These are phyloP conservation scores for Meyerozyma sp. DNA, from an alignment of 1,139 yeast genomes.

Conservation along the genomic window DNA sequence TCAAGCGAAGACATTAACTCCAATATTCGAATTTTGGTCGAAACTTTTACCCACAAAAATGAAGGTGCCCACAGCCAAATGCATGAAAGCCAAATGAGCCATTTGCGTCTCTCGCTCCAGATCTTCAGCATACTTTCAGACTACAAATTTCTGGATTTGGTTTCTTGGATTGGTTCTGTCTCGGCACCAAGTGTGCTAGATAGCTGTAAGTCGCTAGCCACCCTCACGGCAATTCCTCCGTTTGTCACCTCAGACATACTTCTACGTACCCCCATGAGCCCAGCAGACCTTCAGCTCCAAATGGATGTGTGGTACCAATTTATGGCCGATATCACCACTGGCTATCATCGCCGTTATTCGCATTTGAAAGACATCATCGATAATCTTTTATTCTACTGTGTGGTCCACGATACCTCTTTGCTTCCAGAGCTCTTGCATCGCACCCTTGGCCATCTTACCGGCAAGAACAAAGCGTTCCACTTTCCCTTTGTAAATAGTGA, in stretches of 20 bases:
- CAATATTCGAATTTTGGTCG: background rate
- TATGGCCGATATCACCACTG: slow-evolving; percentile 7
- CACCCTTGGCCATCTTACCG: background rate
- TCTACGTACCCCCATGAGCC: slow-evolving; percentile 29
- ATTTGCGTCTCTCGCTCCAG: too few species aligned
- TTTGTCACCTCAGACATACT: slow-evolving; percentile 31
- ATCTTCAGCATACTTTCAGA: too few species aligned
- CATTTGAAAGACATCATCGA: slow-evolving; percentile 5
- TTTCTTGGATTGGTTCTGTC: slow-evolving; percentile 26
- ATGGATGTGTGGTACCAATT: slow-evolving; percentile 31
- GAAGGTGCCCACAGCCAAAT: too few species aligned
- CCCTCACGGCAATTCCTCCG: slow-evolving; percentile 28
- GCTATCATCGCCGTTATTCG: slow-evolving; percentile 5
- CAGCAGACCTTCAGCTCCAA: slow-evolving; percentile 29
- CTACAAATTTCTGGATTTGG: slow-evolving; percentile 9
- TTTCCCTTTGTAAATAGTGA: slow-evolving; percentile 1
- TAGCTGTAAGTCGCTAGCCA: slow-evolving; percentile 24
- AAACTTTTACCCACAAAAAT: background rate
- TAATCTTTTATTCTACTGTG: slow-evolving; percentile 2
- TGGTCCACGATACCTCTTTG: slow-evolving; percentile 1
- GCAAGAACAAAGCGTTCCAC: background rate
- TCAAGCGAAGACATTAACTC: background rate
- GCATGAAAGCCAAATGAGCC: too few species aligned
- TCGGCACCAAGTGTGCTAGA: slow-evolving; percentile 19
- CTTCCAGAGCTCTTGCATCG: background rate